A percentile compares a stretch with the other conserved stretches of the same genome.
Evolutionary conservation across 192 early-diverging fungal genomes (phyloP).

Genomic region (Gryganskiella cystojenkinii): DNA sequence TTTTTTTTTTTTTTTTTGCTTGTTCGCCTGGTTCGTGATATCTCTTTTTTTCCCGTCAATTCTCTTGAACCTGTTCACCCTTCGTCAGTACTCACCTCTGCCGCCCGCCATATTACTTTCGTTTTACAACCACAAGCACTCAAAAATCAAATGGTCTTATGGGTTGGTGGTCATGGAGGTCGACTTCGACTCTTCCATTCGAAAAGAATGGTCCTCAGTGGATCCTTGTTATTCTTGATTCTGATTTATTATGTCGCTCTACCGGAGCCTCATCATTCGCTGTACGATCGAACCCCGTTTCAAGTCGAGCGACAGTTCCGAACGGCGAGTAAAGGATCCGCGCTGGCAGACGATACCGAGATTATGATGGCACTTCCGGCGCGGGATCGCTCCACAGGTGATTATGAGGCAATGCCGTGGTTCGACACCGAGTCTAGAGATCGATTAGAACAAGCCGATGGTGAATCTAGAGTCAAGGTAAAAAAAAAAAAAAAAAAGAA

Average conservation of each 20-base stretch:
- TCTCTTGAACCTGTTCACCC: no score
- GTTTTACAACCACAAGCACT: no score
- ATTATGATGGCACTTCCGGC: slow-evolving; percentile 6
- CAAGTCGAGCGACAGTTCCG: slow-evolving; percentile 5
- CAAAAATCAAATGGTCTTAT: slow-evolving; percentile 12
- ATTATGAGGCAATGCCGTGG: not conserved
- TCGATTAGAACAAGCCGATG: not conserved
- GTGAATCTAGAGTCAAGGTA: not conserved
- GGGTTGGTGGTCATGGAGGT: slow-evolving; percentile 10
- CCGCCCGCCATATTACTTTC: no score
- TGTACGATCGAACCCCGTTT: not conserved
- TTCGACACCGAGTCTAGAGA: not conserved
- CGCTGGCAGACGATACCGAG: slow-evolving; percentile 14
- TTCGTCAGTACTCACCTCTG: no score
- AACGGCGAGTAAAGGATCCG: slow-evolving; percentile 3
- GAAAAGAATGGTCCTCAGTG: slow-evolving; percentile 18
- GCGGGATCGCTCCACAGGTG: not conserved
- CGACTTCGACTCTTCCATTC: not conserved
- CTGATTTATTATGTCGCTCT: slow-evolving; percentile 24
- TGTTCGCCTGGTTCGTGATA: not conserved
- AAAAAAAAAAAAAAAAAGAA: not conserved
- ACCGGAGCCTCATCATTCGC: not conserved
- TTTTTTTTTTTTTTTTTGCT: not conserved
- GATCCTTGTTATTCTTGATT: slow-evolving; percentile 17
- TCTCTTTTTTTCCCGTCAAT: no score